Conservation (phyloP, 2,329 filamentous ascomycete genomes). For the Ophiocordyceps unilateralis region DNA sequence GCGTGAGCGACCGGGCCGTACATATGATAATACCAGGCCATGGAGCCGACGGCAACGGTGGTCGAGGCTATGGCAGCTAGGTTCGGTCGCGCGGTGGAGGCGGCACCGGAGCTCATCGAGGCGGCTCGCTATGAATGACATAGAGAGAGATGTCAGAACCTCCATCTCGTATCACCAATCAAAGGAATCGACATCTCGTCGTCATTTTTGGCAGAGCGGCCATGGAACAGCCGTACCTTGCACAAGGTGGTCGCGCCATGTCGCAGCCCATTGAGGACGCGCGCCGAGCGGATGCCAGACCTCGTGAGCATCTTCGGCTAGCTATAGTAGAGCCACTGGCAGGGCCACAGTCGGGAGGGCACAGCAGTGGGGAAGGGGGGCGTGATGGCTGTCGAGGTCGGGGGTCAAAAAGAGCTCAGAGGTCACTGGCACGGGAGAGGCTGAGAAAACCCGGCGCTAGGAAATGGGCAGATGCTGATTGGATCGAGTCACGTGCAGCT, state of each 20-base stretch:
- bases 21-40: conserved; percentile 94
- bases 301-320: conserved; percentile 74
- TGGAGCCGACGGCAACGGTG: conserved; percentile 68
- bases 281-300: conserved; percentile 77
- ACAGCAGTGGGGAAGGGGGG: conserved; percentile 13
- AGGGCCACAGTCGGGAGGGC: conserved; percentile 17
- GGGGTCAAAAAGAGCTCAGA: conserved; percentile 21
- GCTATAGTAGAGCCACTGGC: conserved; percentile 20
- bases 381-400: conserved; percentile 14
- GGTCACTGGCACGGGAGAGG: conserved; percentile 17
- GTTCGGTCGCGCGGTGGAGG: conserved; percentile 64
- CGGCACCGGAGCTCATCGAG: conserved; percentile 60
- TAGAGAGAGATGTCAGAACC: neutral
- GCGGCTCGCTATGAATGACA: conserved; percentile 35
- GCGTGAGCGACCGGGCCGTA: conserved; percentile 80
- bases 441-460: conserved; percentile 23
- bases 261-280: conserved; percentile 63
- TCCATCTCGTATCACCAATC: neutral
- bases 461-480: conserved; percentile 26
- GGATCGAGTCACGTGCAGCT: conserved; percentile 18
- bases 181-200: too few relatives aligned
- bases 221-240: conserved; percentile 52
- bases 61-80: conserved; percentile 76
- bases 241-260: conserved; percentile 54
- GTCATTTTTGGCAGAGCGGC: too few relatives aligned